Conservation (phyloP, 2,329 filamentous ascomycete genomes). For the Penicillium sp. region DNA sequence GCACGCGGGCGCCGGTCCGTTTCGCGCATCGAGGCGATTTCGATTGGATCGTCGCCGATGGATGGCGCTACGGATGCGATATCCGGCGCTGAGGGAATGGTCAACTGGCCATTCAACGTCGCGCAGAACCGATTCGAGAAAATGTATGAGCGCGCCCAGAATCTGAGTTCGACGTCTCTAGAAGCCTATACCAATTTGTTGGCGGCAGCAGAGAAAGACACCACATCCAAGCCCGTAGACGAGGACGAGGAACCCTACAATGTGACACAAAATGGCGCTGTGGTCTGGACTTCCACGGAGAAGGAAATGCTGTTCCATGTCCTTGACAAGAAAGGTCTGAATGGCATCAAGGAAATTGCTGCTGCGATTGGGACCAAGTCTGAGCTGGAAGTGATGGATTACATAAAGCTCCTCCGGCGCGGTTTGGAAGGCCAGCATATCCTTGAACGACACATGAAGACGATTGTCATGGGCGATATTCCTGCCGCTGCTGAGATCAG, state of each 20-base stretch:
- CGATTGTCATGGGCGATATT: slow-evolving; percentile 55
- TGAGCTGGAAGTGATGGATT: slow-evolving; percentile 68
- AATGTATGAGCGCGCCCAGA: slow-evolving; percentile 4
- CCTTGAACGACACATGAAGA: slow-evolving; percentile 33
- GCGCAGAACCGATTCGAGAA: slow-evolving; percentile 8
- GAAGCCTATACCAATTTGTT: slow-evolving; percentile 52
- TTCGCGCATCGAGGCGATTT: background rate
- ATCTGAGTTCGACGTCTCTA: slow-evolving; percentile 45
- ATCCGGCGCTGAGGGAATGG: background rate
- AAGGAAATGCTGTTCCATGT: slow-evolving; percentile 68
- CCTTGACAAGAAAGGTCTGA: slow-evolving; percentile 61
- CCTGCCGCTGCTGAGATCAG: slow-evolving; percentile 72
- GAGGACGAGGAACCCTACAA: slow-evolving; percentile 27
- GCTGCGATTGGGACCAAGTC: slow-evolving; percentile 67
- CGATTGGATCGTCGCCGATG: background rate
- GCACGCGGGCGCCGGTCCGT: slow-evolving; percentile 9
- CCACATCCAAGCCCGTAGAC: slow-evolving; percentile 6
- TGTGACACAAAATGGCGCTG: slow-evolving; percentile 63
- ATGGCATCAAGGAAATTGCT: slow-evolving; percentile 62
- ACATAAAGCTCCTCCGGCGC: slow-evolving; percentile 61
- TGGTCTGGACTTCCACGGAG: slow-evolving; percentile 67
- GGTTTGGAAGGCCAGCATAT: slow-evolving; percentile 45
- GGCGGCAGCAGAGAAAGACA: slow-evolving; percentile 55
- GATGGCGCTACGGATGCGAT: background rate
- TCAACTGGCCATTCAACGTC: background rate